A percentile compares a stretch with the other conserved stretches of the same genome.
phyloP scores from a whole-genome alignment of 768 basidiomycete genomes.

The Hortiboletus campestris region DNA sequence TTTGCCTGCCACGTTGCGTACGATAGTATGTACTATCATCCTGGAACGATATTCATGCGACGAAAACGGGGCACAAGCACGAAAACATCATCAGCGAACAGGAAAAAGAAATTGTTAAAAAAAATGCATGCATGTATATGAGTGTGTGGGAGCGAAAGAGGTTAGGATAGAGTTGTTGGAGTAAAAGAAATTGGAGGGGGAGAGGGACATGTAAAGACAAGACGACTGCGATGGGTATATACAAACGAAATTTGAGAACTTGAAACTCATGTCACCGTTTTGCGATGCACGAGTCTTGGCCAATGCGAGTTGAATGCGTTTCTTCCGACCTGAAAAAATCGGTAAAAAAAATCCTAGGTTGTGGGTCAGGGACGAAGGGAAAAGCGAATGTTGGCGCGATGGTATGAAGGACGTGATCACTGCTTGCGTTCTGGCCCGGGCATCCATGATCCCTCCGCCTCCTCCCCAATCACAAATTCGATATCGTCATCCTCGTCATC shows the following conservation, averaged over 20 bases:
- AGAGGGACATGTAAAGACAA: background rate
- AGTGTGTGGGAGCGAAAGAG: background rate
- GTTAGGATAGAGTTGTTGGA: constrained; percentile 11
- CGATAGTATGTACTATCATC: background rate
- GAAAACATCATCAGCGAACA: background rate
- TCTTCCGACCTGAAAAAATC: constrained; percentile 14
- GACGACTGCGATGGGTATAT: constrained; percentile 18
- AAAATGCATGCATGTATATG: constrained; percentile 18
- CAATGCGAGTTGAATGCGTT: constrained; percentile 13
- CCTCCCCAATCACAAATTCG: constrained; percentile 65
- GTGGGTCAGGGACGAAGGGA: background rate
- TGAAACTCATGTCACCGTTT: background rate
- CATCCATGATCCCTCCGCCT: constrained; percentile 39
- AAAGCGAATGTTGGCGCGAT: background rate
- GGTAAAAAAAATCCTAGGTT: constrained; percentile 5
- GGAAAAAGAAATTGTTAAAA: background rate
- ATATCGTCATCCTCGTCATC: constrained; percentile 74
- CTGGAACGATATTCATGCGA: background rate
- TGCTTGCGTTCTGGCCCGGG: constrained; percentile 32
- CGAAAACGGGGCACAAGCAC: background rate
- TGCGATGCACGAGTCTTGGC: background rate
- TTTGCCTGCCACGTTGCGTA: background rate
- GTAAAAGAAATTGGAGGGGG: background rate
- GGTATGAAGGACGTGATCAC: background rate
- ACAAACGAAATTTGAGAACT: constrained; percentile 5